Evolutionary conservation across 176 grass and related monocot species (phyloP), one percentile per base, ranked within the genome.

Genomic region (Cenchrus americanus): DNA sequence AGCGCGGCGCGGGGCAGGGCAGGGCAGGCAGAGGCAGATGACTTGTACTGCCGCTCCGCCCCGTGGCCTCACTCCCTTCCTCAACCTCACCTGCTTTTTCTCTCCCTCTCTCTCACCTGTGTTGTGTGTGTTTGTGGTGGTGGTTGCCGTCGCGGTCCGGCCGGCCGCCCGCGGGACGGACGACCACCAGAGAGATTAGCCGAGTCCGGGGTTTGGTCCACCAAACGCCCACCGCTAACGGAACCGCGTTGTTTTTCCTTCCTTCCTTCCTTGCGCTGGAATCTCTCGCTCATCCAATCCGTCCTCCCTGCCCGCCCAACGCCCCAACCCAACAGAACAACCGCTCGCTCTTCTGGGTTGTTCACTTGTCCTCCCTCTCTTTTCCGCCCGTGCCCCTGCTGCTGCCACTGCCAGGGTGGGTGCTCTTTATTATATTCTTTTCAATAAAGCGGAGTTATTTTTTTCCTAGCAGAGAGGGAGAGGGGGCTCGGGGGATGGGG

Each of bases 151-250:
- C 7, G 75, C 41, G 1, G 75, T 49, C 75, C 55, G 73, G 23
- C 75, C 55, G 73, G 23, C 9, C 12, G 55, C 2, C 34, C 34
- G 4, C 43, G 4, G 51, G 51, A 53, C 51, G 34, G 34, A 37
- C 34, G 34, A 37, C 34, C 34, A 37, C 3, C 34, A 37, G 34
- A 37, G 27, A 30, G 27, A 37, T n/a, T n/a, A n/a, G n/a, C 43
- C 43, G 7, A 44, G 63, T 69, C 77, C 42, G 14, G 61, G 44
- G 84, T 76, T 86, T 13, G 91, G 88, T 93, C 88, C 57, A 88
- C 91, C 88, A 76, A 90, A 93, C 82, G 91, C 52, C 43, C 58
- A 32, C 48, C 80, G 55, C 61, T 82, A 70, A 85, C 84, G 87
- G 87, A 89, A 85, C 81, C 87, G 81, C 80, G 84, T 80, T 15